Evolutionary conservation across 192 early-diverging fungal genomes (phyloP).

Genomic region (Umbelopsis vinacea): DNA sequence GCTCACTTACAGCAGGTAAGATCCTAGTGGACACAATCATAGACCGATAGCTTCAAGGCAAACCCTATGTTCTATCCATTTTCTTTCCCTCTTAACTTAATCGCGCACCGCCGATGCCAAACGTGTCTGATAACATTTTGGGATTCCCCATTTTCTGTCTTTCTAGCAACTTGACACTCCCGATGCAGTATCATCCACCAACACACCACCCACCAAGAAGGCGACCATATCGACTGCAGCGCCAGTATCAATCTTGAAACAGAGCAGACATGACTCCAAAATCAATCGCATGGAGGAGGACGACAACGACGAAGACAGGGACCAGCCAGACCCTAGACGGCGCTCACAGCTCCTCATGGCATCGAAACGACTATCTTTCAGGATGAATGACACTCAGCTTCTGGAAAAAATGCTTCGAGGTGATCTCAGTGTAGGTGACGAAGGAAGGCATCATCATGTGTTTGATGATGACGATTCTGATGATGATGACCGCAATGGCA

Average conservation of each 20-base stretch:
- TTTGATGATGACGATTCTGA: slow-evolving; percentile 21
- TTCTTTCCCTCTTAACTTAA: too few species aligned
- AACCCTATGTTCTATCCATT: too few species aligned
- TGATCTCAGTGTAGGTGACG: slow-evolving; percentile 33
- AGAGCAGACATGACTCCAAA: slow-evolving; percentile 15
- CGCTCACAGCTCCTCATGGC: slow-evolving; percentile 45
- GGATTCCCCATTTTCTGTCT: not conserved
- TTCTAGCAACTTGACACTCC: slow-evolving; percentile 5
- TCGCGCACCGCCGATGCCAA: too few species aligned
- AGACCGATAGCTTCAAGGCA: not conserved
- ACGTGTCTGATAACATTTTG: not conserved
- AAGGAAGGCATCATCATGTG: slow-evolving; percentile 18
- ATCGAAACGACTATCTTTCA: slow-evolving; percentile 40
- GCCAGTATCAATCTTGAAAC: slow-evolving; percentile 12
- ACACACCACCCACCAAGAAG: not conserved
- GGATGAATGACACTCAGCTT: slow-evolving; percentile 37
- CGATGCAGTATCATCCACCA: not conserved
- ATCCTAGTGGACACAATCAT: not conserved
- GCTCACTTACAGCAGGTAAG: slow-evolving; percentile 38
- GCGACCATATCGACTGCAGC: not conserved
- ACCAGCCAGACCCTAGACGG: slow-evolving; percentile 28
- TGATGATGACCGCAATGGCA: slow-evolving; percentile 22
- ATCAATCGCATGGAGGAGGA: not conserved
- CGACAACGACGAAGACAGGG: not conserved
- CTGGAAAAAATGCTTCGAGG: slow-evolving; percentile 43